Base-by-base conservation (phyloP, 2,329 filamentous ascomycete species). In the Canariomyces notabilis region DNA sequence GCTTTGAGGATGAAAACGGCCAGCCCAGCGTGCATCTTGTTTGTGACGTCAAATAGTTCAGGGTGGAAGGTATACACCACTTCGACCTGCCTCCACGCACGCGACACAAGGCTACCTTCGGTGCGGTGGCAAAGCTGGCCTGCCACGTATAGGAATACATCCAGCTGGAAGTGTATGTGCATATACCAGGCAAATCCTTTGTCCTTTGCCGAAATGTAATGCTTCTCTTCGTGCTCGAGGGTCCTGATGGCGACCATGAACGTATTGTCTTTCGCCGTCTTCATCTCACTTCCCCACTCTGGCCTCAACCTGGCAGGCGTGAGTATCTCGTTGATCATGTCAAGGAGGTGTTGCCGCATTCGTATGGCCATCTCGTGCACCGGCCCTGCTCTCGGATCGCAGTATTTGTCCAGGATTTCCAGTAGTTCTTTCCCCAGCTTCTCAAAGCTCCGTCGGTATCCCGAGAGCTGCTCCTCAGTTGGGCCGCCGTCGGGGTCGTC, bases 101-200 rank as follows among this genome's bases (percentile, higher is more conserved):
- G 69, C 36, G 80, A 76, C 7, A 77, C 71, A 8, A 80, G 63
- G 3, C 58, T 61, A 7, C 78, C 77, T 2, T 65, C 66, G 0
- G 67, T 69, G 31, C 74, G 72, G 23, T 70, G 66, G 51, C 68
- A 72, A 11, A 82, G 68, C 56, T 79, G 74, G 4, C 74, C 74
- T 0, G 73, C 71, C 59, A 79, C 68, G 57, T 77, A 78, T 31
- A 73, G 64, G 50, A 80, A 75, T 19, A 80, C 64, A 45, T 79
- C 77, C 38, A 75, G 61, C 55, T 80, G 76, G 59, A 81, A 79
- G 55, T 79, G 72, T 19, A 67, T 62, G 49, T 71, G 70, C 58
- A 72, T 66, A 53, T 74, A 79, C 78, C 78, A 82, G 9, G 74
- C 56, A 57, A 79, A 81, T 1, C 74, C 73, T 0, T 64, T 67